phyloP scores from a whole-genome alignment of 352 stramenopile species.

The Phytophthora litchii region DNA sequence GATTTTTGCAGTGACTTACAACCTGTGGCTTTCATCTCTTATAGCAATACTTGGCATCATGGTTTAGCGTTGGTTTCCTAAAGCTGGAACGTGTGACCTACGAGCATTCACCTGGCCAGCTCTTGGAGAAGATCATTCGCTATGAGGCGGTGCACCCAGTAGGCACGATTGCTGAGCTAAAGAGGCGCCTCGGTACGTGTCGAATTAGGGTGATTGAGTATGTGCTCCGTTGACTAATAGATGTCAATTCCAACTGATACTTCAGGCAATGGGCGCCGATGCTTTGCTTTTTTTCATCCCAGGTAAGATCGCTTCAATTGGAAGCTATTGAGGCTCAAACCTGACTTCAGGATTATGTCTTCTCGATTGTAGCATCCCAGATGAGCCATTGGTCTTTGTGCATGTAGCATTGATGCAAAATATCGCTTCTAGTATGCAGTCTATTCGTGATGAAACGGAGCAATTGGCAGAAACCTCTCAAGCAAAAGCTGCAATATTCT shows the following conservation, averaged over 20 bases:
- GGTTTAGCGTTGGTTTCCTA: slow-evolving; percentile 94
- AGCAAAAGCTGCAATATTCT: slow-evolving; percentile 92
- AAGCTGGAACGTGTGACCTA: slow-evolving; percentile 94
- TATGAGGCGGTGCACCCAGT: slow-evolving; percentile 96
- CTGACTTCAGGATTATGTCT: slow-evolving; percentile 5
- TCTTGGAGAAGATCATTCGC: slow-evolving; percentile 96
- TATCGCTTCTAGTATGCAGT: slow-evolving; percentile 91
- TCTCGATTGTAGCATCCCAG: slow-evolving; percentile 56
- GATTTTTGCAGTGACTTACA: too few species aligned
- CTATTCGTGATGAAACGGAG: slow-evolving; percentile 86
- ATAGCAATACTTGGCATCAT: slow-evolving; percentile 88
- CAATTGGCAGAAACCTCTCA: slow-evolving; percentile 62
- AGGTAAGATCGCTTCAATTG: slow-evolving; percentile 40
- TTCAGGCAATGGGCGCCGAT: slow-evolving; percentile 73
- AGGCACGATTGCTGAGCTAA: slow-evolving; percentile 93
- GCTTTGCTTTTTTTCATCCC: slow-evolving; percentile 96
- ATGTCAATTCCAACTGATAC: too few species aligned
- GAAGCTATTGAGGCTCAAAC: not conserved
- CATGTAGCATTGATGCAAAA: slow-evolving; percentile 93
- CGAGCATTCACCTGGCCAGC: slow-evolving; percentile 87
- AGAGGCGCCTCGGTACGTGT: slow-evolving; percentile 79
- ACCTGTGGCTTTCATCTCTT: slow-evolving; percentile 6
- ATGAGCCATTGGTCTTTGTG: slow-evolving; percentile 95
- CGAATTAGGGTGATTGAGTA: not conserved
- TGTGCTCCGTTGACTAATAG: not conserved